phyloP scores from a whole-genome alignment of 192 early-diverging fungal species.

The Mortierella antarctica region DNA sequence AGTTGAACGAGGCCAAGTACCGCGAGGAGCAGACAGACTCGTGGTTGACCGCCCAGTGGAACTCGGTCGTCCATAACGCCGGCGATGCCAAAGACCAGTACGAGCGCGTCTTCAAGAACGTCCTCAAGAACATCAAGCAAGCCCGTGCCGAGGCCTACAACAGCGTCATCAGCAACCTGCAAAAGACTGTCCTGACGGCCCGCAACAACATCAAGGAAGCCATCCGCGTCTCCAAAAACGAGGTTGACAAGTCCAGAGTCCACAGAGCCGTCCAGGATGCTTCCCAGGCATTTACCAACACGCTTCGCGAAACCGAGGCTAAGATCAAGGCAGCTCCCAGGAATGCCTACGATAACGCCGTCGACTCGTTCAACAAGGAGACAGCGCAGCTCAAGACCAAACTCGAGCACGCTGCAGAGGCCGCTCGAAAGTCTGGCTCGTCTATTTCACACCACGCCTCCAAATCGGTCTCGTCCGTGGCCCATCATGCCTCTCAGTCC shows the following conservation, averaged over 20 bases:
- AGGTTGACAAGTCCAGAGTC: conserved; percentile 14
- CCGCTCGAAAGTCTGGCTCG: conserved; percentile 22
- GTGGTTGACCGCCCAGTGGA: conserved; percentile 47
- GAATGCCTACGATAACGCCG: conserved; percentile 31
- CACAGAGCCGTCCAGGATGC: conserved; percentile 32
- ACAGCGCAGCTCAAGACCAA: conserved; percentile 32
- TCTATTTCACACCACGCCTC: conserved; percentile 28
- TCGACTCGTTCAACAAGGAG: conserved; percentile 35
- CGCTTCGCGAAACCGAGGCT: conserved; percentile 26
- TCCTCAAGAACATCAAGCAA: conserved; percentile 22
- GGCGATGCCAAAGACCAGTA: conserved; percentile 36
- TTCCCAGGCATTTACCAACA: conserved; percentile 7
- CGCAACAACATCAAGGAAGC: conserved; percentile 23
- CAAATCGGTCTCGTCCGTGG: conserved; percentile 34
- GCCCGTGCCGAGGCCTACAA: conserved; percentile 31
- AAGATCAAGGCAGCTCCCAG: conserved; percentile 47
- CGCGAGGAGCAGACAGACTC: conserved; percentile 43
- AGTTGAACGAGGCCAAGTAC: conserved; percentile 47
- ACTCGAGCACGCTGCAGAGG: conserved; percentile 31
- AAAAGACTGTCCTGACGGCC: conserved; percentile 16
- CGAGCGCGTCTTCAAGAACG: conserved; percentile 38
- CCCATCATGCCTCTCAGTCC: conserved; percentile 4
- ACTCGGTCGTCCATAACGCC: conserved; percentile 32
- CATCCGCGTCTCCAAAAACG: conserved; percentile 17
- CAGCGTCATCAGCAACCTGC: conserved; percentile 4